Conservation (phyloP, 2,329 filamentous ascomycete species). For the Neospermospora avenae region DNA sequence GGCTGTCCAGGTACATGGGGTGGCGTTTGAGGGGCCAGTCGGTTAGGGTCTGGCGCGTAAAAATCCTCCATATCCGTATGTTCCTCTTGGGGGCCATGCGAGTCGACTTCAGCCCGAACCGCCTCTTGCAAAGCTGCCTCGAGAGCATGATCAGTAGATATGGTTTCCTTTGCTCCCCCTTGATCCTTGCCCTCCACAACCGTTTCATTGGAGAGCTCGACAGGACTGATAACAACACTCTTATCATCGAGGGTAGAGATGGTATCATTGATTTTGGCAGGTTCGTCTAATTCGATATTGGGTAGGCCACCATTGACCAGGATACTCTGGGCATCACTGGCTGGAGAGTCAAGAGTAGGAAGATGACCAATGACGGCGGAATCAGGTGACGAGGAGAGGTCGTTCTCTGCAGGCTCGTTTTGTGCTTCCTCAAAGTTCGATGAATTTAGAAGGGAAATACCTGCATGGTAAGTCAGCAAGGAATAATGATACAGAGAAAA, state of each 20-base stretch:
- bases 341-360: background rate
- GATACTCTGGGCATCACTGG: background rate
- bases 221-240: background rate
- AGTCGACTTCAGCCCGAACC: constrained; percentile 30
- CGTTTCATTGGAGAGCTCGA: background rate
- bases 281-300: background rate
- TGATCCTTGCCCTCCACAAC: background rate
- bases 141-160: constrained; percentile 25
- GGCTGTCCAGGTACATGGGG: constrained; percentile 15
- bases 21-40: constrained; percentile 12
- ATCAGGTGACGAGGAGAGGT: background rate
- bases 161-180: background rate
- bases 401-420: background rate
- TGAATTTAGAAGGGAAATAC: background rate
- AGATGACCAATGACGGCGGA: background rate
- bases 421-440: background rate
- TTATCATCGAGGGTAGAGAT: background rate
- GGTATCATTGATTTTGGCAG: background rate
- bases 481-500: background rate
- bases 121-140: constrained; percentile 31
- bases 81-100: constrained; percentile 12
- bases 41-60: constrained; percentile 20
- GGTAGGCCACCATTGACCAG: background rate
- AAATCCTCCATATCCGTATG: constrained; percentile 29
- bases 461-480: background rate